Percentiles rank a stretch among this genome's conserved stretches.
Evolutionary conservation across 805 yeast species (phyloP).

Genomic region (Metschnikowia sp.): DNA sequence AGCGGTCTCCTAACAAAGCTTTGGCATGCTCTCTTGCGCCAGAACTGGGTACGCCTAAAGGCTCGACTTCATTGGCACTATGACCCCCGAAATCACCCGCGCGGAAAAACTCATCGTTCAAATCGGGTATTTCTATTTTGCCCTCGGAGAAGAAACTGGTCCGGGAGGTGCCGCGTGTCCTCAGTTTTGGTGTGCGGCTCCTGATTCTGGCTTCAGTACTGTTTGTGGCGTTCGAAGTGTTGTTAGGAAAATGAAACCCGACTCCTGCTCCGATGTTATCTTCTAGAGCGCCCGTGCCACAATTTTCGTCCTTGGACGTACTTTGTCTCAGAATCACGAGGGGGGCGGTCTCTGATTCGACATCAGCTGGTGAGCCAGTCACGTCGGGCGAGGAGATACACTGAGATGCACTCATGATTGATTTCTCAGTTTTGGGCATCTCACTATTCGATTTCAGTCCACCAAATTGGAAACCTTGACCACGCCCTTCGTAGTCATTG

Average conservation of each 20-base stretch:
- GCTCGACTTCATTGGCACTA: conserved; percentile 20
- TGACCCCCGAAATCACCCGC: neutral
- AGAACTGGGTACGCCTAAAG: conserved; percentile 34
- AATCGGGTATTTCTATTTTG: conserved; percentile 42
- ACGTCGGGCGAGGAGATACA: neutral
- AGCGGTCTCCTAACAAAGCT: conserved; percentile 20
- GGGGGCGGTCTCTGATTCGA: conserved; percentile 5
- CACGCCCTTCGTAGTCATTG: neutral
- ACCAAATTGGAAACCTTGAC: neutral
- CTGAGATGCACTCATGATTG: neutral
- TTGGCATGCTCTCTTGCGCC: conserved; percentile 31
- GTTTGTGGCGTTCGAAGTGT: conserved; percentile 32
- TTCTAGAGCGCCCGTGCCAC: neutral
- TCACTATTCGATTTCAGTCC: neutral
- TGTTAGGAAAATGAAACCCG: conserved; percentile 38
- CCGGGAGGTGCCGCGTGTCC: conserved; percentile 11
- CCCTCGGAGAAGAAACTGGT: conserved; percentile 21
- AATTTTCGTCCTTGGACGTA: neutral
- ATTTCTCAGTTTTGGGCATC: neutral
- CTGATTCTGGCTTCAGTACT: conserved; percentile 12
- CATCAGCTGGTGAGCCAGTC: neutral
- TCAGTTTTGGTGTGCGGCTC: conserved; percentile 1
- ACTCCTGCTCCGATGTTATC: conserved; percentile 37
- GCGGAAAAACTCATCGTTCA: conserved; percentile 19
- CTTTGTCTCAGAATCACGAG: conserved; percentile 1